Conservation (phyloP, 805 yeast species). For the Yamadazyma laniorum region DNA sequence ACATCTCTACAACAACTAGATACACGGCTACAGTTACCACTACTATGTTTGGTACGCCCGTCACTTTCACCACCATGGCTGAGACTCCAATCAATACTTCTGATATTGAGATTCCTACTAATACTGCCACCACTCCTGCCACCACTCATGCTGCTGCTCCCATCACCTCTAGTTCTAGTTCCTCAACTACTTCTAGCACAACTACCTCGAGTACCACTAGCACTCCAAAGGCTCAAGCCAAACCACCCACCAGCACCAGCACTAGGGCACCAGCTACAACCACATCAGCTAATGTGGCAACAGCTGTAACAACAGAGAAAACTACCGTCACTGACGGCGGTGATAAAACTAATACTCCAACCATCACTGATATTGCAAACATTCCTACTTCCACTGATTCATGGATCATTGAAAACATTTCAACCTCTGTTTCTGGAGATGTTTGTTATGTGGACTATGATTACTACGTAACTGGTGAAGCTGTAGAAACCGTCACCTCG, state of each 20-base stretch:
- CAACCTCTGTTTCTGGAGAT: constrained; percentile 29
- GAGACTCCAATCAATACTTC: constrained; percentile 26
- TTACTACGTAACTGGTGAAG: constrained; percentile 31
- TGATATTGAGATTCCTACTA: constrained; percentile 14
- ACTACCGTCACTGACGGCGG: constrained; percentile 5
- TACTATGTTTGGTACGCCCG: constrained; percentile 38
- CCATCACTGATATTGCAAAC: constrained; percentile 26
- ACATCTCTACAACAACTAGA: constrained; percentile 36
- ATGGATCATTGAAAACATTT: constrained; percentile 34
- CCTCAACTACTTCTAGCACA: constrained; percentile 7
- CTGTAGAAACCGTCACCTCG: constrained; percentile 36
- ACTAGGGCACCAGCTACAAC: constrained; percentile 9
- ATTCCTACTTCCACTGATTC: constrained; percentile 26
- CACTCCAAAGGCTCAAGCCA: neutral
- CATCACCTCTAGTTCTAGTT: neutral
- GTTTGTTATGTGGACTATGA: constrained; percentile 38
- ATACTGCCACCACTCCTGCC: constrained; percentile 1
- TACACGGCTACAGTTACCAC: constrained; percentile 45
- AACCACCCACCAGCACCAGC: neutral
- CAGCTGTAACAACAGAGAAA: constrained; percentile 10
- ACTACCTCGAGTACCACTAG: constrained; percentile 9
- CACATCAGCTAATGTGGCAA: constrained; percentile 4
- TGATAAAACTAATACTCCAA: constrained; percentile 19
- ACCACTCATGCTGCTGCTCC: neutral
- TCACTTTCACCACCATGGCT: constrained; percentile 36